phyloP scores from a whole-genome alignment of 2,329 filamentous ascomycete species.

The Colletotrichum tabaci region DNA sequence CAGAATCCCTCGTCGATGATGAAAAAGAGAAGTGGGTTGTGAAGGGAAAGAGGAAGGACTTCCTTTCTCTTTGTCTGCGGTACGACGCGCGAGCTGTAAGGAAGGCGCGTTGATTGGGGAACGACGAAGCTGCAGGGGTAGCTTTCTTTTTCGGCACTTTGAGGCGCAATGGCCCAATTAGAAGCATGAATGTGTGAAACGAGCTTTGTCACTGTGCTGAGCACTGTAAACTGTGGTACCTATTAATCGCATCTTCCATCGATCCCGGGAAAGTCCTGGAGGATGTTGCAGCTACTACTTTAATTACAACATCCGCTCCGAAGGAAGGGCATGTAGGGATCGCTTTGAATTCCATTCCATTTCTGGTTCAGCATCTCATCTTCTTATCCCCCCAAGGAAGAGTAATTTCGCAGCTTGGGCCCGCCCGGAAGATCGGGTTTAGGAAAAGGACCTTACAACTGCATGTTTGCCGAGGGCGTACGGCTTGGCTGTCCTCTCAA shows the following conservation, averaged over 20 bases:
- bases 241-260: slow-evolving; percentile 29
- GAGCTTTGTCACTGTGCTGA: slow-evolving; percentile 13
- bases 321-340: slow-evolving; percentile 1
- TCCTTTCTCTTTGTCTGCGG: slow-evolving; percentile 30
- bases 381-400: slow-evolving; percentile 1
- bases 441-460: slow-evolving; percentile 46
- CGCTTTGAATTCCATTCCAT: slow-evolving; percentile 9
- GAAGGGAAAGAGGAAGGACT: slow-evolving; percentile 17
- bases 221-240: slow-evolving; percentile 27
- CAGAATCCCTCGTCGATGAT: slow-evolving; percentile 14
- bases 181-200: slow-evolving; percentile 9
- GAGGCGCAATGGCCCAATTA: slow-evolving; percentile 29
- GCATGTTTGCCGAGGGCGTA: slow-evolving; percentile 58
- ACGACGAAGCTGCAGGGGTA: slow-evolving; percentile 41
- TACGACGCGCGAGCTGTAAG: slow-evolving; percentile 39
- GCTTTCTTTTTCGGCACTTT: slow-evolving; percentile 30
- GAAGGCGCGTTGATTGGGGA: slow-evolving; percentile 44
- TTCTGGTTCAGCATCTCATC: neutral
- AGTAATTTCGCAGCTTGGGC: neutral
- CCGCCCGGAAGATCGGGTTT: no score
- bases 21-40: slow-evolving; percentile 7
- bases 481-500: slow-evolving; percentile 70
- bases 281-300: slow-evolving; percentile 11
- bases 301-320: slow-evolving; percentile 5
- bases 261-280: slow-evolving; percentile 15